Evolutionary conservation across 768 basidiomycete species (phyloP).

Genomic region (Podaxis sp.): DNA sequence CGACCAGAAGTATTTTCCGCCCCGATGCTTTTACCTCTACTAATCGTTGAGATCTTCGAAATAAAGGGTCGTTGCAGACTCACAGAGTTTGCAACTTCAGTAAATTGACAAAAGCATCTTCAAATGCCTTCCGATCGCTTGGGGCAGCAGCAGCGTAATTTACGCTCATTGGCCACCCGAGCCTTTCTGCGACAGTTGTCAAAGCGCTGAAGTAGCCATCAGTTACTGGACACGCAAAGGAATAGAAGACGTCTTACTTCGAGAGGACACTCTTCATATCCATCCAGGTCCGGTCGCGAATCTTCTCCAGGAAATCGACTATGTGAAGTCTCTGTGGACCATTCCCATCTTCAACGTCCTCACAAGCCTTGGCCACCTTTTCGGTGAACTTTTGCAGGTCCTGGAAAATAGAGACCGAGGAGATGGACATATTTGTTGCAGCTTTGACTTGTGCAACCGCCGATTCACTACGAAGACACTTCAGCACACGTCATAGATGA

Average conservation of each 20-base stretch:
- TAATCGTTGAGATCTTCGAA: conserved; percentile 1
- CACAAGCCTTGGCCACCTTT: conserved; percentile 45
- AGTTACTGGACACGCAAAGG: background rate
- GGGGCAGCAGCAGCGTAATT: conserved; percentile 55
- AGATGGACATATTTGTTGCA: conserved; percentile 36
- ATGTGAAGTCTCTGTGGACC: conserved; percentile 58
- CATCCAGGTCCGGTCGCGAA: conserved; percentile 75
- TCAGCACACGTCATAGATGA: conserved; percentile 10
- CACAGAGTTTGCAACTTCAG: conserved; percentile 78
- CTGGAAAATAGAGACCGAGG: conserved; percentile 57
- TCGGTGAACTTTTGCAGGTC: conserved; percentile 60
- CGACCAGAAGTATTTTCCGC: conserved; percentile 14
- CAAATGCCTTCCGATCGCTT: conserved; percentile 64
- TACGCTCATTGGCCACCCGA: conserved; percentile 85
- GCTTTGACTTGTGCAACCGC: conserved; percentile 55
- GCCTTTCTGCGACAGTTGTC: conserved; percentile 60
- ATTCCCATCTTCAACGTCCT: conserved; percentile 43
- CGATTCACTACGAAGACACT: conserved; percentile 44
- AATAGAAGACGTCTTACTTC: conserved; percentile 43
- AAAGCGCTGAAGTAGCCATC: conserved; percentile 50
- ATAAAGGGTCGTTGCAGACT: conserved; percentile 25
- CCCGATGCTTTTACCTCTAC: conserved; percentile 54
- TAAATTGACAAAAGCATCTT: conserved; percentile 74
- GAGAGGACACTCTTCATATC: conserved; percentile 69
- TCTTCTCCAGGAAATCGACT: conserved; percentile 55